These are phyloP conservation scores for Beauveria asiatica DNA, from an alignment of 2,329 filamentous ascomycete genomes.

Conservation along the genomic window DNA sequence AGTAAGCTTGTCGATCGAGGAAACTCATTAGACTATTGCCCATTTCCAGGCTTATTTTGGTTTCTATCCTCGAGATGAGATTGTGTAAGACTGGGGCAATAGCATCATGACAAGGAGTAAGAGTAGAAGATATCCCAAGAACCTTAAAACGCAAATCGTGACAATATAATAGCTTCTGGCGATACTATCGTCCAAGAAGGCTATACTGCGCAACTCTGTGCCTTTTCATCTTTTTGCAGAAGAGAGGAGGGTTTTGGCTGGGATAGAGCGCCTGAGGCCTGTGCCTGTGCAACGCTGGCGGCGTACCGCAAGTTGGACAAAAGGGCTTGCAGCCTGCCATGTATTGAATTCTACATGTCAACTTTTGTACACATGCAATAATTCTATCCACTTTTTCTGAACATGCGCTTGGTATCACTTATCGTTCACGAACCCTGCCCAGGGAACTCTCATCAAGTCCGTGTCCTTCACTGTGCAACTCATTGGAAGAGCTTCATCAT, in stretches of 20 bases:
- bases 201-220: no score
- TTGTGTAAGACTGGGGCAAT: background rate
- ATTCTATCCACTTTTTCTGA: no score
- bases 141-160: background rate
- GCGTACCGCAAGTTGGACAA: constrained; percentile 1
- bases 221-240: background rate
- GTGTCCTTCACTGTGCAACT: no score
- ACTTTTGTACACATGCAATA: no score
- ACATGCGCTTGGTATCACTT: no score
- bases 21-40: no score
- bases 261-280: constrained; percentile 2
- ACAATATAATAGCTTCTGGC: background rate
- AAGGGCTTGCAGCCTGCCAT: background rate
- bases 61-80: background rate
- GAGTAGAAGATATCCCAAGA: background rate
- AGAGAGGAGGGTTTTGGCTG: background rate
- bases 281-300: background rate
- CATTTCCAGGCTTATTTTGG: background rate
- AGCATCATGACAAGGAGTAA: background rate
- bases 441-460: no score
- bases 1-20: background rate
- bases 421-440: no score
- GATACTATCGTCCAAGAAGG: background rate
- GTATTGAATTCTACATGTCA: background rate
- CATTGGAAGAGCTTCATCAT: no score